These are phyloP conservation scores for Erucastrum elatum DNA, from an alignment of 345 rosid genomes.

Conservation along the genomic window DNA sequence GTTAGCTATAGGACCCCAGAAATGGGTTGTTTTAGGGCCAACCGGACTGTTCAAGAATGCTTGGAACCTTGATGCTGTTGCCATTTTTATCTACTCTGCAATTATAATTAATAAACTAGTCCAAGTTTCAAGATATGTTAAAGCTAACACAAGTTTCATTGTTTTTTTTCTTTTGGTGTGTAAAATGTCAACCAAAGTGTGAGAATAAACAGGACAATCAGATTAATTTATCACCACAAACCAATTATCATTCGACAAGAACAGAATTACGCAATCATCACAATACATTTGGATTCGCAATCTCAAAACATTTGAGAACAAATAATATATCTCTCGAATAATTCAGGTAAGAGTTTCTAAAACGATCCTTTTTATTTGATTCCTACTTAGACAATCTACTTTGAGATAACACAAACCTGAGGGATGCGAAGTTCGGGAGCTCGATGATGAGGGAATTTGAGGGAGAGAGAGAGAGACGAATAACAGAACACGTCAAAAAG, in stretches of 20 bases:
- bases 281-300: conserved; percentile 8
- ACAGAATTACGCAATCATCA: neutral
- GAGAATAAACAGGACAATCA: neutral
- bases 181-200: conserved; percentile 2
- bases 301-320: neutral
- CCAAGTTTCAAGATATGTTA: neutral
- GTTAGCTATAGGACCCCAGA: conserved; percentile 89
- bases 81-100: conserved; percentile 44
- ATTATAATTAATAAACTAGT: neutral
- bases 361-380: neutral
- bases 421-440: neutral
- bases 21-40: conserved; percentile 87
- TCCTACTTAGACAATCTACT: neutral
- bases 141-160: neutral
- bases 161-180: neutral
- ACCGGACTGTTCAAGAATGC: conserved; percentile 80
- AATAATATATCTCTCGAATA: neutral
- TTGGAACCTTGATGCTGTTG: conserved; percentile 60
- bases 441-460: neutral
- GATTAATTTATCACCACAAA: neutral
- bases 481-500: neutral
- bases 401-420: neutral
- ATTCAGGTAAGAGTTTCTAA: neutral
- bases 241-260: neutral
- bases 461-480: neutral